Percentiles rank a stretch among this genome's conserved stretches.
These are phyloP conservation scores for Leccinum truebloodii DNA, from an alignment of 768 basidiomycete species.

Conservation along the genomic window DNA sequence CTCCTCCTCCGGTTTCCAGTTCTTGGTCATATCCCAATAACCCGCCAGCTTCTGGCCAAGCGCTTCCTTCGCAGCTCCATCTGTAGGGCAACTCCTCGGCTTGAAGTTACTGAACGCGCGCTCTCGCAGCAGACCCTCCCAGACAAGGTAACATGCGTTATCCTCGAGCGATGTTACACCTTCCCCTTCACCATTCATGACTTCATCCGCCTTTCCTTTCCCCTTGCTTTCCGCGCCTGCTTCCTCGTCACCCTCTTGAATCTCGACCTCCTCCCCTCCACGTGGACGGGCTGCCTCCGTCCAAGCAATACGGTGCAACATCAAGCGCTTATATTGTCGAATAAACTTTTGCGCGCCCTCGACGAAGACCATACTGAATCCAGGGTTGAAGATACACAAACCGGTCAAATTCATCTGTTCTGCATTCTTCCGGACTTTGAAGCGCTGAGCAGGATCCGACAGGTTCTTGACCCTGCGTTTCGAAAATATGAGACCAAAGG, in stretches of 20 bases:
- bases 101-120: slow-evolving; percentile 79
- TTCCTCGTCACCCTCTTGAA: slow-evolving; percentile 53
- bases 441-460: slow-evolving; percentile 89
- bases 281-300: slow-evolving; percentile 85
- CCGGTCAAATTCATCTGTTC: slow-evolving; percentile 89
- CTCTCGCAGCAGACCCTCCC: slow-evolving; percentile 90
- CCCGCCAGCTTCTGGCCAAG: slow-evolving; percentile 84
- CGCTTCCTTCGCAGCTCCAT: slow-evolving; percentile 80
- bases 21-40: slow-evolving; percentile 95
- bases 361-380: slow-evolving; percentile 89
- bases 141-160: slow-evolving; percentile 88
- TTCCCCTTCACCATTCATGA: slow-evolving; percentile 15
- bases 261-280: slow-evolving; percentile 69
- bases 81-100: slow-evolving; percentile 80
- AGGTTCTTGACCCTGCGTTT: slow-evolving; percentile 74
- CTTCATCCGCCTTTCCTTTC: slow-evolving; percentile 37
- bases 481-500: background rate
- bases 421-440: slow-evolving; percentile 96
- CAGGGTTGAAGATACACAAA: slow-evolving; percentile 86
- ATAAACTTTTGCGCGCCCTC: slow-evolving; percentile 89
- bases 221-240: slow-evolving; percentile 34
- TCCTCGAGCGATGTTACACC: slow-evolving; percentile 60
- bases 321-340: slow-evolving; percentile 82
- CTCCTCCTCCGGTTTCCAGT: slow-evolving; percentile 82
- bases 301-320: slow-evolving; percentile 90